Conservation (phyloP, 306 rosid genomes). For the Fagus sylvatica region DNA sequence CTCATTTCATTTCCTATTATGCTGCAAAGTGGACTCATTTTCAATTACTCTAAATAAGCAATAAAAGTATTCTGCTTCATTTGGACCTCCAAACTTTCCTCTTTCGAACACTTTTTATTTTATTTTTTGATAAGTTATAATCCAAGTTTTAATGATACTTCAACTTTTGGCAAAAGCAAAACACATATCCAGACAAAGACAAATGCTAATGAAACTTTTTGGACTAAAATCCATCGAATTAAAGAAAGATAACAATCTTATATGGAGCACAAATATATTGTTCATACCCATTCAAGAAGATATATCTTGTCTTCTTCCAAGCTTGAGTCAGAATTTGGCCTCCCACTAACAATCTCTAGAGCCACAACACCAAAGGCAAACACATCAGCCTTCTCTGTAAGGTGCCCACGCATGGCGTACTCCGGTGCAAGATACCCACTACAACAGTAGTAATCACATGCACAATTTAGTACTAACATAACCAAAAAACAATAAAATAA, state of each 20-base stretch:
- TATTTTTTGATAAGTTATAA: too few species aligned
- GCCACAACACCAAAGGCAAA: conserved; percentile 90
- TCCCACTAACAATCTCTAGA: conserved; percentile 70
- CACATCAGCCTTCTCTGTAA: conserved; percentile 80
- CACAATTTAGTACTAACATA: conserved; percentile 10
- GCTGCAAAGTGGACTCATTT: not conserved
- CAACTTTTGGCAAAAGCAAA: too few species aligned
- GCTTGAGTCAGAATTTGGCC: conserved; percentile 63
- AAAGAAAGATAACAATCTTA: not conserved
- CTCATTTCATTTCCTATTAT: conserved; percentile 1
- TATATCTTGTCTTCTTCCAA: conserved; percentile 56
- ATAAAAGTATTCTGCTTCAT: not conserved
- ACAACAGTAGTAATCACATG: conserved; percentile 17
- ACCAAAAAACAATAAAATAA: not conserved
- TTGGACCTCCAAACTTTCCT: not conserved
- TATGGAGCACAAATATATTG: not conserved
- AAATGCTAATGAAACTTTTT: too few species aligned
- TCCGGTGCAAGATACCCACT: conserved; percentile 95
- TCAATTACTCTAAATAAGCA: not conserved
- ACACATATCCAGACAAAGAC: too few species aligned
- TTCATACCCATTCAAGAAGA: conserved; percentile 77
- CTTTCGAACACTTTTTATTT: too few species aligned
- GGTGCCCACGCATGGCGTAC: conserved; percentile 86
- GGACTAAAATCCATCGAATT: not conserved
- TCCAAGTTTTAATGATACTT: too few species aligned